A percentile compares a stretch with the other conserved stretches of the same genome.
These are phyloP conservation scores for Fimicolochytrium jonesii DNA, from an alignment of 192 early-diverging fungal species.

Conservation along the genomic window DNA sequence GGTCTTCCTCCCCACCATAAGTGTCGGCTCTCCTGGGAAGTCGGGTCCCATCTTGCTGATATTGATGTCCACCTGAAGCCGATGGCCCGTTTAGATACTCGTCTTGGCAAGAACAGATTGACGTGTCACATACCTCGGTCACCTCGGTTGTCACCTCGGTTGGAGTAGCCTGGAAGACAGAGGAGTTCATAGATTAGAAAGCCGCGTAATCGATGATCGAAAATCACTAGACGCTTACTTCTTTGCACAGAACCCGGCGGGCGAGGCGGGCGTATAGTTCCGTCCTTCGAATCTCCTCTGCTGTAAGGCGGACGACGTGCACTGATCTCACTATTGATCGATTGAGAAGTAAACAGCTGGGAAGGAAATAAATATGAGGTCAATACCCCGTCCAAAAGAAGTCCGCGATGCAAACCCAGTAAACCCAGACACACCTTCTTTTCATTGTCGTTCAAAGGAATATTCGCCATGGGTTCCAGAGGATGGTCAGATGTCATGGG, in stretches of 20 bases:
- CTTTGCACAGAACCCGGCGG: conserved; percentile 18
- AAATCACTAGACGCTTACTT: conserved; percentile 22
- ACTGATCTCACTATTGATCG: conserved; percentile 38
- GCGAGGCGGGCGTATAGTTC: conserved; percentile 19
- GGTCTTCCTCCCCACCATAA: conserved; percentile 24
- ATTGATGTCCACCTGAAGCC: too few species aligned
- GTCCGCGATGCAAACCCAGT: background rate
- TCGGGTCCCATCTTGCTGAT: background rate
- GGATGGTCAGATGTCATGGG: conserved; percentile 12
- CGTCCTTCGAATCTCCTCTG: conserved; percentile 16
- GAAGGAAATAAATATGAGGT: background rate
- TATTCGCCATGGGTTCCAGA: conserved; percentile 38
- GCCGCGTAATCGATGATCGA: background rate
- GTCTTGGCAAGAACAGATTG: too few species aligned
- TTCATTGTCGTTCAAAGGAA: conserved; percentile 38
- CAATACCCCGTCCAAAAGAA: background rate
- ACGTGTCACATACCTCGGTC: too few species aligned
- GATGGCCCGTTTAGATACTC: too few species aligned
- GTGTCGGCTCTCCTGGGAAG: background rate
- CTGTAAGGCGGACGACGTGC: conserved; percentile 22
- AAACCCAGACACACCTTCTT: conserved; percentile 32
- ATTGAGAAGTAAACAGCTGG: conserved; percentile 32
- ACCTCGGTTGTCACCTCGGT: conserved; percentile 7
- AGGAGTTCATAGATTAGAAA: background rate
- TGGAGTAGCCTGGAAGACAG: conserved; percentile 19